Conservation (phyloP, 495 filamentous ascomycete species). For the Hypoxylon lienhwacheense region DNA sequence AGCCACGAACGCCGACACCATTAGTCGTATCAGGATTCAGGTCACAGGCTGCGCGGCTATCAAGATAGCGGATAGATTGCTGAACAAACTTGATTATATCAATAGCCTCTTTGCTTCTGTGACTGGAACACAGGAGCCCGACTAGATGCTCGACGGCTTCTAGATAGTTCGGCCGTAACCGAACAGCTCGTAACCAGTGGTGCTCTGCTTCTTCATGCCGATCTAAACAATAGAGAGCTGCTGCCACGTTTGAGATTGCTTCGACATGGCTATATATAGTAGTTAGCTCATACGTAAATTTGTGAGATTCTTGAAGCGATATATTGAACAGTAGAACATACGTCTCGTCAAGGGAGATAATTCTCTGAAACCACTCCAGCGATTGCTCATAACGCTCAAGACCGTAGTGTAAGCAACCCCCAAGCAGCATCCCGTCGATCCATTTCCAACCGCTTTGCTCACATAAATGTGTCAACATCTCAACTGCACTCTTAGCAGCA, state of each 20-base stretch:
- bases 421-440: conserved; percentile 93
- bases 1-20: not conserved
- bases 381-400: conserved; percentile 85
- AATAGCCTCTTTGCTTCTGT: conserved; percentile 83
- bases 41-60: conserved; percentile 8
- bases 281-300: conserved; percentile 24
- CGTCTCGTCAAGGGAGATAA: conserved; percentile 78
- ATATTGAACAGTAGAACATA: conserved; percentile 48
- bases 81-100: conserved; percentile 91
- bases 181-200: conserved; percentile 83
- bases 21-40: not conserved
- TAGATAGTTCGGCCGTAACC: conserved; percentile 83
- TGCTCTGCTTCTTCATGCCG: conserved; percentile 81
- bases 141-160: conserved; percentile 97
- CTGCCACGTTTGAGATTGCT: conserved; percentile 90
- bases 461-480: conserved; percentile 79
- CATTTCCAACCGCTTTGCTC: conserved; percentile 88
- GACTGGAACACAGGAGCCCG: conserved; percentile 78
- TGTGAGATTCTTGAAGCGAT: not conserved
- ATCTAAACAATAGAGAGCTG: conserved; percentile 81
- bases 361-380: conserved; percentile 83
- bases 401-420: conserved; percentile 91
- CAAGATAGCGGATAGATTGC: conserved; percentile 60
- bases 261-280: conserved; percentile 74
- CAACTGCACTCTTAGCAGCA: conserved; percentile 69